Base-by-base conservation (phyloP, 345 rosid species). In the Reutealis trisperma region DNA sequence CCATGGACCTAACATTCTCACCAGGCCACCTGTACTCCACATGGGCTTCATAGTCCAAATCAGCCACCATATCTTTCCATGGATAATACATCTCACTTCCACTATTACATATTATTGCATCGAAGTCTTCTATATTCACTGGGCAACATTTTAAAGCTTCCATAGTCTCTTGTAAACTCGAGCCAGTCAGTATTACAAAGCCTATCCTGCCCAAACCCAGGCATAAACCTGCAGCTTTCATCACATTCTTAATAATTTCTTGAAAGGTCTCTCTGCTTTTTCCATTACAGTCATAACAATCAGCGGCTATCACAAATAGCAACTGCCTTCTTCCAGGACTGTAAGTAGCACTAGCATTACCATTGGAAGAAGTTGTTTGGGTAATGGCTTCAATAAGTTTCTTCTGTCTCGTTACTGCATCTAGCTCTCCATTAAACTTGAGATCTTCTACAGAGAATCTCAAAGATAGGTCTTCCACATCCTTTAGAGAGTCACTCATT, bases 1-100 rank as follows among this genome's bases (percentile, higher is more conserved):
- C 85, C 64, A 80, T 83, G 4, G 92, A 86, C 73, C 81, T 84
- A 68, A 93, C 83, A 74, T 87, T 86, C 80, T 94, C 98, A 80
- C 95, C 92, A 11, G 97, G 95, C 97, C 97, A 94, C 85, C 93
- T 90, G 86, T 94, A 89, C 74, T 84, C 92, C 55, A 93, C 80
- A 79, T 90, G 97, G 71, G 88, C 90, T 74, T 88, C 94, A 32
- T 91, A 93, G 72, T 91, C 94, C 71, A 67, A 72, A 84, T 91
- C 97, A 70, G 87, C 90, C 63, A 70, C 88, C 90, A 90, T 83
- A 49, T 93, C 95, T 78, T 72, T 88, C 95, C 97, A 90, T 62
- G 98, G 97, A 75, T 87, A 89, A 76, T 87, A 90, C 84, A 93
- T 73, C 76, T 87, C 90, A 77, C 97, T 85, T 78, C 98, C 98